Base-by-base conservation (phyloP, 495 filamentous ascomycete species). In the Penicillium chermesinum region DNA sequence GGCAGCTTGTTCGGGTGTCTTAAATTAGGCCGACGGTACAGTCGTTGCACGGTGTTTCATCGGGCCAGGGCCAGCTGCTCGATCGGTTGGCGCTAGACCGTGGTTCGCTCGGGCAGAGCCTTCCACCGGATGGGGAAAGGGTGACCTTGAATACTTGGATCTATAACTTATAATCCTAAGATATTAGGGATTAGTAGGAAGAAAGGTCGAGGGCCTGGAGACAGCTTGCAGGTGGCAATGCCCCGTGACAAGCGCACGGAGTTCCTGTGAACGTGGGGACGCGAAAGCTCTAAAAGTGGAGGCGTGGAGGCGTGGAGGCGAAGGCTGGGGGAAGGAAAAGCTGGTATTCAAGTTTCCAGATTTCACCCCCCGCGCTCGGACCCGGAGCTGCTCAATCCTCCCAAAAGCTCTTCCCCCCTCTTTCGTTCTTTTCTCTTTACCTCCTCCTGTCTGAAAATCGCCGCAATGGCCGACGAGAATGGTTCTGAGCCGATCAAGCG, bases 401-500 rank as follows among this genome's bases (percentile, higher is more conserved):
- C 25, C 44, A n/a, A n/a, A n/a, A n/a, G 46, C 34, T 46, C 43
- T 41, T 41, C 46, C 27, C 45, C 36, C 44, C 12, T 41, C 34
- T 46, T 30, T 30, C 41, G 34, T 49, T 40, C 52, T 34, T 48
- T 25, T 53, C 36, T 33, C 30, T 41, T 45, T 41, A 43, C 22
- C 30, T 45, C 20, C 25, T 21, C 33, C 36, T 40, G 39, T 18
- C 20, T 3, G 47, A 32, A 7, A n/a, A 13, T 37, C 19, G 41
- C 18, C 51, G 41, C 33, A 21, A 69, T 66, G 61, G 58, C 66
- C 38, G 65, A 67, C 46, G 65, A 61, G 34, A 63, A 60, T 39
- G 67, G 58, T 9, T 41, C 52, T 41, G 73, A 75, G 30, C 63
- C 69, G 22, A 63, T 69, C 39, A 67, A 66, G 57, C 69, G 87